Evolutionary conservation across 169 alveolate genomes (phyloP).

Genomic region (Ichthyophthirius multifiliis): DNA sequence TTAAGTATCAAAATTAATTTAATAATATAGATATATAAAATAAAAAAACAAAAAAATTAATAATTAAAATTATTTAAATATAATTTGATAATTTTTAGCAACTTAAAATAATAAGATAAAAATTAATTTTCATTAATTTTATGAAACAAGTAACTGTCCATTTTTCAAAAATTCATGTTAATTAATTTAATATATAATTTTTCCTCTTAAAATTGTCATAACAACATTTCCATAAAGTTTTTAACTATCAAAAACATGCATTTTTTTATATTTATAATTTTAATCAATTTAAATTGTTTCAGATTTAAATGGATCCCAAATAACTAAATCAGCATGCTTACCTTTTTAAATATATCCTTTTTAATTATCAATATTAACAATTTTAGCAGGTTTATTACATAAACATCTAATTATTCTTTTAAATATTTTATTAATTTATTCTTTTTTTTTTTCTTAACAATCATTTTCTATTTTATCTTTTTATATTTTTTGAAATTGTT

Average conservation of each 20-base stretch:
- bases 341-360: slow-evolving; percentile 24
- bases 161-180: background rate
- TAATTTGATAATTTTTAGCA: too few species aligned
- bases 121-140: too few species aligned
- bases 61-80: too few species aligned
- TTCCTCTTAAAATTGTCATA: background rate
- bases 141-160: too few species aligned
- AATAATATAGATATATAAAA: too few species aligned
- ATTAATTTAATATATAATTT: background rate
- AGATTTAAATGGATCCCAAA: slow-evolving; percentile 30
- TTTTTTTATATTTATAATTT: background rate
- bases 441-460: background rate
- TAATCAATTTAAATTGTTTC: background rate
- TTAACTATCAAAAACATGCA: background rate
- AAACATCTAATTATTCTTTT: background rate
- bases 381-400: slow-evolving; percentile 25
- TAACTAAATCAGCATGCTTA: slow-evolving; percentile 38
- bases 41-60: too few species aligned
- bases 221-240: background rate
- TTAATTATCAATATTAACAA: background rate
- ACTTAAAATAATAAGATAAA: too few species aligned
- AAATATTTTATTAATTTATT: background rate
- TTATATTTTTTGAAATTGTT: background rate
- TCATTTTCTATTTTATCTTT: background rate
- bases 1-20: too few species aligned